These are phyloP conservation scores for Phragmites australis DNA, from an alignment of 176 grass and related monocot species.

Conservation along the genomic window DNA sequence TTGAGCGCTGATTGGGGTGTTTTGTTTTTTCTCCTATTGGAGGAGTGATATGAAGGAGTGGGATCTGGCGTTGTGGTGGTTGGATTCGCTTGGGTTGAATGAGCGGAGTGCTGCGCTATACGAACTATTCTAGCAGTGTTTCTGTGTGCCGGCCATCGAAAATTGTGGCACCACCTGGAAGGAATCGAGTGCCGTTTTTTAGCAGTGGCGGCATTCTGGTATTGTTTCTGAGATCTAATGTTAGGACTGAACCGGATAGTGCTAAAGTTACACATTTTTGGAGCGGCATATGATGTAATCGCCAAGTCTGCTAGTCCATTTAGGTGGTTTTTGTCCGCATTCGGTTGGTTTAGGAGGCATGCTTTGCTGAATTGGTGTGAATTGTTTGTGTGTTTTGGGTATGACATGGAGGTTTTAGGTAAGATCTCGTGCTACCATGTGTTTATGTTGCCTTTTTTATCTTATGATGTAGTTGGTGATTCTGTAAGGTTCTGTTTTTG, in stretches of 20 bases:
- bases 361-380: constrained; percentile 5
- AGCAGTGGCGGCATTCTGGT: background rate
- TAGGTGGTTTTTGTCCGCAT: background rate
- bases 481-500: background rate
- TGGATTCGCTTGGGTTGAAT: background rate
- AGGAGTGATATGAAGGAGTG: background rate
- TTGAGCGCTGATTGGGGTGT: background rate
- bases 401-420: background rate
- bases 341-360: background rate
- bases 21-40: background rate
- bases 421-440: background rate
- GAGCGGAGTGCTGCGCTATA: background rate
- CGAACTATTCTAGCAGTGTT: background rate
- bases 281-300: background rate
- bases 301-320: background rate
- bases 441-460: background rate
- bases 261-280: background rate
- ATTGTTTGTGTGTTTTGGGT: constrained; percentile 2
- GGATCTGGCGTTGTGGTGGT: constrained; percentile 39
- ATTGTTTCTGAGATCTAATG: background rate
- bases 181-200: background rate
- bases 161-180: background rate
- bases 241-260: background rate
- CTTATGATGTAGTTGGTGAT: background rate
- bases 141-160: background rate